Evolutionary conservation across 768 basidiomycete species (phyloP).

Genomic region (Podaxis rugospora): DNA sequence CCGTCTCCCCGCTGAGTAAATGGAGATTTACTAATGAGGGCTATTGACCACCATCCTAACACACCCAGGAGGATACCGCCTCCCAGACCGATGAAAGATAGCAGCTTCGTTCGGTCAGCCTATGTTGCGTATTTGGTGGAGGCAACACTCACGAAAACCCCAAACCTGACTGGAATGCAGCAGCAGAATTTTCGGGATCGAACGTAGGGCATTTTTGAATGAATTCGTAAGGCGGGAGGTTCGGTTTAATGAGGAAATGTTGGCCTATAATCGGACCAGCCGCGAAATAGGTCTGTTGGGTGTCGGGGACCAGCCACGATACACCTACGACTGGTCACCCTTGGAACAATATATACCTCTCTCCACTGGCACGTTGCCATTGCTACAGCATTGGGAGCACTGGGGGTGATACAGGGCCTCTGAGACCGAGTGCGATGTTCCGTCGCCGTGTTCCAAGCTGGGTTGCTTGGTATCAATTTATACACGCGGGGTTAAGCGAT

Average conservation of each 20-base stretch:
- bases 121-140: neutral
- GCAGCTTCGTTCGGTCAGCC: conserved; percentile 11
- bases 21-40: conserved; percentile 29
- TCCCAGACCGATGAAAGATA: conserved; percentile 38
- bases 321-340: neutral
- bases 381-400: neutral
- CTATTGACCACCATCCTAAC: conserved; percentile 43
- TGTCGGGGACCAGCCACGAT: conserved; percentile 36
- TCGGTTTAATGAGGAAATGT: conserved; percentile 14
- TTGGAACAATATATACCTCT: neutral
- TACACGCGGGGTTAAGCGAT: neutral
- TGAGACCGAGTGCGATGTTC: neutral
- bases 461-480: neutral
- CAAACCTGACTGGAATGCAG: conserved; percentile 62
- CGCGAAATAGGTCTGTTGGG: conserved; percentile 14
- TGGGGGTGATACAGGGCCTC: neutral
- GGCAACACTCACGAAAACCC: conserved; percentile 45
- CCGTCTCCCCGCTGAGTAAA: neutral
- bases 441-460: neutral
- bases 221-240: conserved; percentile 21
- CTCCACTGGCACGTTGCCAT: neutral
- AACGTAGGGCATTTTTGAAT: conserved; percentile 41
- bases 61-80: conserved; percentile 41
- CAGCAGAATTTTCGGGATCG: conserved; percentile 58
- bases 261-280: conserved; percentile 13